Evolutionary conservation across 1,284 basidiomycete species (phyloP), one percentile per base, ranked within the genome.

Genomic region (Limonomyces culmigenus): DNA sequence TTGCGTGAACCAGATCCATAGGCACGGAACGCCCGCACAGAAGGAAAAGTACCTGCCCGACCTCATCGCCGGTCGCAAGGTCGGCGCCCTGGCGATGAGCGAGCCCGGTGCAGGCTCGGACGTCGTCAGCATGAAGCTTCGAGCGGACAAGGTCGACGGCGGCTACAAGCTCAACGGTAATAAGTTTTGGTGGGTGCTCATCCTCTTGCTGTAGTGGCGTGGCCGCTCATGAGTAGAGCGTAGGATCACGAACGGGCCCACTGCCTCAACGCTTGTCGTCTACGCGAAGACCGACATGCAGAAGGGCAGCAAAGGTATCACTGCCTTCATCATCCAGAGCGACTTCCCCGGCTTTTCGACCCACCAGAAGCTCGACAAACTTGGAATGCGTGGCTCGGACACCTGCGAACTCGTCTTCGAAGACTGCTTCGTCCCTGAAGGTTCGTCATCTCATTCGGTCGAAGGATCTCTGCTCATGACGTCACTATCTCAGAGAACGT

Each of bases 381-480:
- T 96, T 48, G 91, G 91, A 1, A 96, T 96, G 91, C 65, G 92
- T 42, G 92, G 92, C 29, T 87, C 81, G 39, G 89, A 95, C 50
- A 96, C 91, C 1, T 91, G 87, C 48, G 91, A 95, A 54, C 62
- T 96, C 19, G 78, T 93, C 21, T 96, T 96, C 45, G 87, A 95
- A 48, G 70, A 89, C 46, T 91, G 91, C 46, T 69, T 79, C 45
- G 78, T 95, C 2, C 87, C 89, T 2, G 74, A 80, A 50, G 77
- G 83, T 81, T 39, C 61, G 40, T 13, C 19, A 30, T 5, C 31
- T 17, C n/a, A 12, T 27, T n/a, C n/a, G n/a, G n/a, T n/a, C n/a
- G n/a, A n/a, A 27, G 23, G 23, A 27, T 27, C 23, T 8, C 8
- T n/a, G 23, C 23, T 27, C 8, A 27, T 8, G 23, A n/a, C n/a